A percentile compares a stretch with the other conserved stretches of the same genome.
phyloP scores from a whole-genome alignment of 2,329 filamentous ascomycete genomes.

The Ilyonectria mors-panacis region DNA sequence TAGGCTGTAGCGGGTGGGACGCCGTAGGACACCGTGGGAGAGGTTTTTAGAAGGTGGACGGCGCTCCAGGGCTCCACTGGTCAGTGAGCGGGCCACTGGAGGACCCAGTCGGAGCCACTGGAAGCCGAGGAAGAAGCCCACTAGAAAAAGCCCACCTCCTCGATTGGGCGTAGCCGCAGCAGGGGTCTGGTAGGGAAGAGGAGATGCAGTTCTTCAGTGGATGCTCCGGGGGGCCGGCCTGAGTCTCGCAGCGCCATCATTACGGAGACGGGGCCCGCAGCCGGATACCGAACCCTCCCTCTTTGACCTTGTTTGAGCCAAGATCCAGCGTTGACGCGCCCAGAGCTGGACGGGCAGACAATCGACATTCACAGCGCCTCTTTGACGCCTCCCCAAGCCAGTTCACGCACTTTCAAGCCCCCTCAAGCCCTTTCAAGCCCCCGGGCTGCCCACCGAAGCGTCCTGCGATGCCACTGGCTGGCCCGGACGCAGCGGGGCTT shows the following conservation, averaged over 20 bases:
- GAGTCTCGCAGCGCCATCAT: slow-evolving; percentile 7
- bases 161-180: slow-evolving; percentile 41
- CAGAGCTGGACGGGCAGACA: neutral
- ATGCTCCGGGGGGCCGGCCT: neutral
- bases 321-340: too few relatives aligned
- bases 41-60: slow-evolving; percentile 14
- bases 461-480: neutral
- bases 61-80: neutral
- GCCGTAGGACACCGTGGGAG: neutral
- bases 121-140: slow-evolving; percentile 49
- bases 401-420: neutral
- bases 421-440: neutral
- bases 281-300: neutral
- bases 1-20: neutral
- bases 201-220: slow-evolving; percentile 8
- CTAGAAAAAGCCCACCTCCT: slow-evolving; percentile 47
- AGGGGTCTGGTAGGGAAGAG: slow-evolving; percentile 21
- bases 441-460: neutral
- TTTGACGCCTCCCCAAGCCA: neutral
- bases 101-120: slow-evolving; percentile 45
- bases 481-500: neutral
- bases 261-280: neutral
- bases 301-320: too few relatives aligned
- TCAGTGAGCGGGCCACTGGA: slow-evolving; percentile 36
- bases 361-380: neutral